A percentile compares a stretch with the other conserved stretches of the same genome.
Evolutionary conservation across 2,329 filamentous ascomycete genomes (phyloP).

Genomic region (Arthrobotrys sinensis): DNA sequence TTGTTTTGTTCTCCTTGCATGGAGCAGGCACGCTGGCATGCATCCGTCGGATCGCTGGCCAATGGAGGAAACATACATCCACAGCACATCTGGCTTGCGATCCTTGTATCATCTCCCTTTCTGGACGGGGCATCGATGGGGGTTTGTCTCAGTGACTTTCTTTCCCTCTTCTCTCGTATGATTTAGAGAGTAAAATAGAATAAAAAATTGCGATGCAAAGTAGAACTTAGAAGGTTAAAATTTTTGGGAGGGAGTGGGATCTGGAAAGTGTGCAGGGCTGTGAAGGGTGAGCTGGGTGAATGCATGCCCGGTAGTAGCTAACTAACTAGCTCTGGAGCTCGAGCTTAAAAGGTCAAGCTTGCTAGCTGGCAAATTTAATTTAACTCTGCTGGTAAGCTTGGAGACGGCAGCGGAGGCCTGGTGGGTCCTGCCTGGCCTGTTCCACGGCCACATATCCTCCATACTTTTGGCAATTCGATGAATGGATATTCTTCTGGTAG

Average conservation of each 20-base stretch:
- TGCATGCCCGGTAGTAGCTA: slow-evolving; percentile 10
- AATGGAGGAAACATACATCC: slow-evolving; percentile 42
- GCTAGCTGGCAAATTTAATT: slow-evolving; percentile 35
- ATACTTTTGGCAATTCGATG: too few relatives aligned
- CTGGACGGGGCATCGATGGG: slow-evolving; percentile 18
- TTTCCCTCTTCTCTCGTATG: not conserved
- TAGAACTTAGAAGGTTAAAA: not conserved
- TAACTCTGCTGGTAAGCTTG: slow-evolving; percentile 29
- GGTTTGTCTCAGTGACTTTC: slow-evolving; percentile 12
- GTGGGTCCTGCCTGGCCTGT: slow-evolving; percentile 24
- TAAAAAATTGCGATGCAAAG: slow-evolving; percentile 5
- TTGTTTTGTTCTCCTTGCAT: slow-evolving; percentile 27
- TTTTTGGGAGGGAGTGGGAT: not conserved
- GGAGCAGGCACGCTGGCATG: slow-evolving; percentile 35
- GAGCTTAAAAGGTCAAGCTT: slow-evolving; percentile 29
- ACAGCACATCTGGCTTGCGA: slow-evolving; percentile 23
- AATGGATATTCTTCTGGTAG: too few relatives aligned
- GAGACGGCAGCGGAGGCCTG: slow-evolving; percentile 18
- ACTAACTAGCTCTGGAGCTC: slow-evolving; percentile 50
- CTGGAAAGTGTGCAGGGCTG: slow-evolving; percentile 11
- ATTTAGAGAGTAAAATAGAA: not conserved
- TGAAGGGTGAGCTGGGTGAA: slow-evolving; percentile 6
- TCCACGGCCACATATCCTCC: too few relatives aligned
- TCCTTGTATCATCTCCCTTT: slow-evolving; percentile 44
- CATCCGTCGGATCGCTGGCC: slow-evolving; percentile 47